Base-by-base conservation (phyloP, 2,329 filamentous ascomycete species). In the Penicillium sp. region DNA sequence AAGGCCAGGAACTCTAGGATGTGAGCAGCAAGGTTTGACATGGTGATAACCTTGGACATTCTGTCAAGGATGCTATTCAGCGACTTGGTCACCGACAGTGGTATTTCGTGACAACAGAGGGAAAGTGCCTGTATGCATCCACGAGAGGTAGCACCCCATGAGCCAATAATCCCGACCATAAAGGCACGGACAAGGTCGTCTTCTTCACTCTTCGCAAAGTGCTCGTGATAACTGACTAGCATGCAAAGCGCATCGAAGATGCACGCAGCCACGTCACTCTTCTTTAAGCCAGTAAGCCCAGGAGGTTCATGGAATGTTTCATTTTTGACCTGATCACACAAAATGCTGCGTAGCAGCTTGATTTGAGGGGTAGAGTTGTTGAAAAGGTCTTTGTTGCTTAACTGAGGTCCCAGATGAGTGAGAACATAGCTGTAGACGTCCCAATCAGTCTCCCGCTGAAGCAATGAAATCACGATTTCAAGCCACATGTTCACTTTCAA, bases 21-120 rank as follows among this genome's bases (percentile, higher is more conserved):
- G 59, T 98, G 93, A 46, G 96, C 85, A 7, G 91, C 89, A 23
- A 96, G 85, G 41, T 90, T 81, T 5, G 88, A 83, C 57, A 95
- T 90, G 1, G 93, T 97, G 57, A 98, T 94, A 57, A 96, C 94
- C 54, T 90, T 87, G 1, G 90, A 85, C 87, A 98, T 94, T 61
- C 88, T 91, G 57, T 90, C 86, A 39, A 98, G 75, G 51, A 97
- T 87, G 31, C 82, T 85, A 31, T 91, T 86, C 45, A 97, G 75
- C 14, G 83, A 84, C 60, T 91, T 94, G 59, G 85, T 87, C 36
- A 90, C 86, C 9, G 91, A 91, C 13, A 86, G 77, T 2, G 93
- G 90, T 17, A 96, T 78, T 64, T 98, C 93, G 57, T 96, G 89
- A 62, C 90, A 96, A 70, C 91, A 97, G 45, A 98, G 85, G 0